Percentiles rank a stretch among this genome's conserved stretches.
These are phyloP conservation scores for Alternaria sp. DNA, from an alignment of 2,329 filamentous ascomycete species.

Conservation along the genomic window DNA sequence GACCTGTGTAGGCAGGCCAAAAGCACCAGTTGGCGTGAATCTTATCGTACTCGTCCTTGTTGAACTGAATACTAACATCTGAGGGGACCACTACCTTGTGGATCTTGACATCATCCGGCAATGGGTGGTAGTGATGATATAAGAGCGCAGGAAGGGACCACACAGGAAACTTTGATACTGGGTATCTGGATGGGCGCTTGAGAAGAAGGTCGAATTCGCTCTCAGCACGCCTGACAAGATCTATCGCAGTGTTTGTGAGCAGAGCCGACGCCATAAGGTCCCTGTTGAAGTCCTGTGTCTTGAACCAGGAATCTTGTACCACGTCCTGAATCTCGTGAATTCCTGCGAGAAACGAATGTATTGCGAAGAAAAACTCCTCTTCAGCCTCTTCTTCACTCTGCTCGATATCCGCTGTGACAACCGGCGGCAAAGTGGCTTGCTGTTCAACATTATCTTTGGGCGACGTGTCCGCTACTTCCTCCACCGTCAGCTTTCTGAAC, in stretches of 20 bases:
- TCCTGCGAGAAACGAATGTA: neutral
- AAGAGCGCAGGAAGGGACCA: neutral
- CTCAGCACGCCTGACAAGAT: neutral
- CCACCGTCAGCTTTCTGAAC: neutral
- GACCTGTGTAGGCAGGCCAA: neutral
- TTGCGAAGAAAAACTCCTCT: neutral
- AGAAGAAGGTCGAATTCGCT: neutral
- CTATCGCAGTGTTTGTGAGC: neutral
- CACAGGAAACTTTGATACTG: neutral
- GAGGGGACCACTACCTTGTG: neutral
- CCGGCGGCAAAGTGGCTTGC: neutral
- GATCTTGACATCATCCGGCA: neutral
- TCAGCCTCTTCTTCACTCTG: neutral
- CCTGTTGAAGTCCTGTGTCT: neutral
- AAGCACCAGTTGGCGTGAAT: neutral
- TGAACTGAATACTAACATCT: neutral
- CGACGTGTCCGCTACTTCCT: neutral
- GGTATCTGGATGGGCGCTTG: neutral
- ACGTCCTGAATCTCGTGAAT: neutral
- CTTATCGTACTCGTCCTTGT: neutral
- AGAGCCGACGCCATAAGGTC: neutral
- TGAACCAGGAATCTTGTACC: neutral
- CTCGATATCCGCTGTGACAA: neutral
- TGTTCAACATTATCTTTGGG: neutral
- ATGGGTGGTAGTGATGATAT: neutral